These are phyloP conservation scores for Scheffersomyces lignosus DNA, from an alignment of 805 yeast species.

Conservation along the genomic window DNA sequence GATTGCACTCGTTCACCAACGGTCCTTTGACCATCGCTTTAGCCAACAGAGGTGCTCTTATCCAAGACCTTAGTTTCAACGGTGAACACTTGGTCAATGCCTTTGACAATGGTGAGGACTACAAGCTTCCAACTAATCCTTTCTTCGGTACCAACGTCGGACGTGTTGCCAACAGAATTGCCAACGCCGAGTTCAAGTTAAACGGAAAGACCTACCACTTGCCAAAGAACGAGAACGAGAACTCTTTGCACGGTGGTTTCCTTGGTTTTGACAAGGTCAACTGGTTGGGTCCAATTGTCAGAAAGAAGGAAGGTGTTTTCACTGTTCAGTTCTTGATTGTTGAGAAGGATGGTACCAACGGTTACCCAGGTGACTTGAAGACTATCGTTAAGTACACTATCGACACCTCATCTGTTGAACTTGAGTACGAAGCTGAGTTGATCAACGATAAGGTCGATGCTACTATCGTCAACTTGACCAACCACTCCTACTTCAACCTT, in stretches of 20 bases:
- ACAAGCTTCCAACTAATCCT: constrained; percentile 38
- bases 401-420: constrained; percentile 35
- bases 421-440: constrained; percentile 49
- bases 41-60: constrained; percentile 52
- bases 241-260: constrained; percentile 56
- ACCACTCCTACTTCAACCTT: constrained; percentile 63
- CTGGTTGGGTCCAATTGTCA: constrained; percentile 56
- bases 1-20: constrained; percentile 38
- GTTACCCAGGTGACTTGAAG: constrained; percentile 60
- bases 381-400: constrained; percentile 48
- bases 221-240: constrained; percentile 40
- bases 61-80: constrained; percentile 42
- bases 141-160: constrained; percentile 68
- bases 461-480: constrained; percentile 58
- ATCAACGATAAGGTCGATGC: constrained; percentile 31
- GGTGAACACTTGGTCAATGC: constrained; percentile 42
- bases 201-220: constrained; percentile 42
- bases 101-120: constrained; percentile 33
- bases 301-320: constrained; percentile 29
- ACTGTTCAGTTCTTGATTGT: constrained; percentile 38
- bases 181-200: constrained; percentile 42
- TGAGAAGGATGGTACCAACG: constrained; percentile 51
- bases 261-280: constrained; percentile 51
- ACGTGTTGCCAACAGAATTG: constrained; percentile 61
- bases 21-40: constrained; percentile 38